phyloP scores from a whole-genome alignment of 768 basidiomycete genomes.

The Hebeloma cylindrosporum region DNA sequence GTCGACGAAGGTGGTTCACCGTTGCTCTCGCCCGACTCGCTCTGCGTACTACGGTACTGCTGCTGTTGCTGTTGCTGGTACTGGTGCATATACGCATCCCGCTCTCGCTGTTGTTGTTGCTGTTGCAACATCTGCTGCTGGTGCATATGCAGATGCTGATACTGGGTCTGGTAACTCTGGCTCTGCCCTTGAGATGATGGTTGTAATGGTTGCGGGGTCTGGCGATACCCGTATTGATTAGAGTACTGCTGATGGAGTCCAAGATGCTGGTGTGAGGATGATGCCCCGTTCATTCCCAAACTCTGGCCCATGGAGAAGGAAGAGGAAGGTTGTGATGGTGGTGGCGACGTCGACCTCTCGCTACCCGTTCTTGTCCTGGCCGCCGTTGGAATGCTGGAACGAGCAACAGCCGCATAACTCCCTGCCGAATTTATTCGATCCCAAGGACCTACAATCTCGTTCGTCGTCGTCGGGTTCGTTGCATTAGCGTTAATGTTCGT shows the following conservation, averaged over 20 bases:
- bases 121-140: constrained; percentile 7
- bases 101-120: constrained; percentile 14
- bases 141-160: constrained; percentile 14
- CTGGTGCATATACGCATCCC: constrained; percentile 7
- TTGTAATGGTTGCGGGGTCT: too few species aligned
- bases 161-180: neutral
- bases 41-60: constrained; percentile 15
- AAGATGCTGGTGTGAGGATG: constrained; percentile 13
- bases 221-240: too few species aligned
- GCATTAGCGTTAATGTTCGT: neutral
- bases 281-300: too few species aligned
- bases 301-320: too few species aligned
- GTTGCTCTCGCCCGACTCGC: constrained; percentile 20
- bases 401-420: constrained; percentile 8
- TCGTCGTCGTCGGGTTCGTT: constrained; percentile 12
- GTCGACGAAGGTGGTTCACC: too few species aligned
- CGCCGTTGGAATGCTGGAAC: constrained; percentile 9
- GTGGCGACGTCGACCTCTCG: constrained; percentile 38
- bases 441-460: constrained; percentile 46
- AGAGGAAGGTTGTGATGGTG: too few species aligned
- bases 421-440: constrained; percentile 37
- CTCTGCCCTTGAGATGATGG: too few species aligned
- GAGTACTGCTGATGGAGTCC: too few species aligned
- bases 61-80: constrained; percentile 11
- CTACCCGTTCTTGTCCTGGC: constrained; percentile 18